Base-by-base conservation (phyloP, 768 basidiomycete genomes). In the Suillus lakei region DNA sequence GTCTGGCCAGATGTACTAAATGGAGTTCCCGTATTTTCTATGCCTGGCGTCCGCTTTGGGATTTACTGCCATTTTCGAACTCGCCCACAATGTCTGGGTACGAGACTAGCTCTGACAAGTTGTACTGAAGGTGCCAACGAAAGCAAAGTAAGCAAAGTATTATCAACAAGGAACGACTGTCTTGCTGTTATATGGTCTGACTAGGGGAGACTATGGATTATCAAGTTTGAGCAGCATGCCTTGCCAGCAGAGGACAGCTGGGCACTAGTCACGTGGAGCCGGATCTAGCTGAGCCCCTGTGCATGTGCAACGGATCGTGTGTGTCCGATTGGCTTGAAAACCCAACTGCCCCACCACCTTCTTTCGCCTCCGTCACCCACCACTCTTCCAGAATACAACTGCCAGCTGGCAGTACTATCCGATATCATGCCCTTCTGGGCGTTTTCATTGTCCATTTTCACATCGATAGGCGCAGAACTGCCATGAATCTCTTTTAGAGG, bases 161-260 rank as follows among this genome's bases (percentile, higher is more conserved):
- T 9, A 44, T 44, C n/a, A 44, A 44, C 21, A 21, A 44, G 44
- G 9, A n/a, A 44, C n/a, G 21, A 43, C 18, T 12, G 21, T 44
- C n/a, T 44, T 44, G 8, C 21, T 9, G 4, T 4, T 9, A n/a
- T n/a, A 44, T 44, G 44, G 44, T n/a, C 10, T 12, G 44, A n/a
- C n/a, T 44, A 44, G 44, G 44, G 44, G 10, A 44, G 44, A 44
- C n/a, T 21, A 78, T 77, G 23, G 77, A 81, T 48, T 89, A 88
- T 80, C 84, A 90, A 71, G 82, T 90, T 2, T 91, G 88, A 87
- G 87, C 86, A 15, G 83, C 86, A 12, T 88, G 87, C 74, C 79
- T 89, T 18, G 88, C 88, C 10, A 80, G 84, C 43, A 78, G 74
- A 28, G 87, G 88, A 21, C 69, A 78, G 70, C 72, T 88, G 36